These are phyloP conservation scores for Lathyrus oleraceus DNA, from an alignment of 306 rosid species.

Conservation along the genomic window DNA sequence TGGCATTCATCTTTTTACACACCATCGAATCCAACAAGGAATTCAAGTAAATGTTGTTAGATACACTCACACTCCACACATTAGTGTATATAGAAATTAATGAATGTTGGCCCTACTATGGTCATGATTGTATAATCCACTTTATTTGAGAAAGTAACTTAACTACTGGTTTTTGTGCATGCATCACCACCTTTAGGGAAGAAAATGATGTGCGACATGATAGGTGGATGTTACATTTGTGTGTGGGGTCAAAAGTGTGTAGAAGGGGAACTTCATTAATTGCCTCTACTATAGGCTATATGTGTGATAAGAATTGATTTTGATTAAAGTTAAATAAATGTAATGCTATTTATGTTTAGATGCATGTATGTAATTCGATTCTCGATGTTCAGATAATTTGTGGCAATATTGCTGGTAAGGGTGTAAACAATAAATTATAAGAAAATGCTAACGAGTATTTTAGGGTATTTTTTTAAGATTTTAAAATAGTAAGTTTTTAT, in stretches of 20 bases:
- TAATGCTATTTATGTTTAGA: too few relatives aligned
- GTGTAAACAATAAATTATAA: too few relatives aligned
- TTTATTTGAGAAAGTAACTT: background rate
- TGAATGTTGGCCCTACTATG: background rate
- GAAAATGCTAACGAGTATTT: too few relatives aligned
- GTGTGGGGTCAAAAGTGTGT: background rate
- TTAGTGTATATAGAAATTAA: background rate
- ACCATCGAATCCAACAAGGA: background rate
- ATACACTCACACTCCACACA: background rate
- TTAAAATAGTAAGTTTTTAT: too few relatives aligned
- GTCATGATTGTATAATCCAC: background rate
- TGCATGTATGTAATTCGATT: too few relatives aligned
- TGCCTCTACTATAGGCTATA: background rate
- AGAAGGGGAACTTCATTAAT: background rate
- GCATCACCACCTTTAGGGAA: background rate
- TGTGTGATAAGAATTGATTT: too few relatives aligned
- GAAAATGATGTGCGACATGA: background rate
- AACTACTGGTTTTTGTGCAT: background rate
- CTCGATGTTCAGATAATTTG: too few relatives aligned
- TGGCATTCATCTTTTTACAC: background rate
- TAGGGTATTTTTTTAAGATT: too few relatives aligned
- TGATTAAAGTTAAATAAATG: too few relatives aligned
- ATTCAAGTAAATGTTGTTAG: background rate
- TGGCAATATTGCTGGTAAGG: too few relatives aligned
- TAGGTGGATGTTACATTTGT: background rate